phyloP scores from a whole-genome alignment of 495 filamentous ascomycete genomes.

The Annulohypoxylon maeteangense region DNA sequence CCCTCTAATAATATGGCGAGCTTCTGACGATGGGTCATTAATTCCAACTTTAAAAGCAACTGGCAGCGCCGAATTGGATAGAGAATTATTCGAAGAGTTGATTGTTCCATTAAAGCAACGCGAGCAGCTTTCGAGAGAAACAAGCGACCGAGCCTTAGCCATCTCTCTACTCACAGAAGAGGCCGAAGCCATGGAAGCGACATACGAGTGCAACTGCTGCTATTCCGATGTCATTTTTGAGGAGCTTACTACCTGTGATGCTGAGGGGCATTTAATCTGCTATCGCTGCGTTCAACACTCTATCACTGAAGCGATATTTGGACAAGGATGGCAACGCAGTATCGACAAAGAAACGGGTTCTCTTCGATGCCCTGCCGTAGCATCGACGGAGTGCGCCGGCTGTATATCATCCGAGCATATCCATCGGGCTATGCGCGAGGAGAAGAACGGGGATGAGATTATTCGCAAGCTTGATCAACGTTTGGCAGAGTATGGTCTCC shows the following conservation, averaged over 20 bases:
- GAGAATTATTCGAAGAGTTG: slow-evolving; percentile 75
- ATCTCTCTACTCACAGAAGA: slow-evolving; percentile 76
- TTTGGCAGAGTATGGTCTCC: slow-evolving; percentile 74
- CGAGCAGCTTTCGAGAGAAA: slow-evolving; percentile 66
- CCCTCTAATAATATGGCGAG: slow-evolving; percentile 73
- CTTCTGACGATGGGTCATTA: slow-evolving; percentile 57
- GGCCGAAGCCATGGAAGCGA: slow-evolving; percentile 72
- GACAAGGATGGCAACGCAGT: slow-evolving; percentile 88
- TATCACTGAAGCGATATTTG: slow-evolving; percentile 86
- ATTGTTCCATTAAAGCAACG: slow-evolving; percentile 70
- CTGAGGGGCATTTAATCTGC: slow-evolving; percentile 83
- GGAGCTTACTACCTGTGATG: slow-evolving; percentile 78
- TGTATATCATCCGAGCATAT: slow-evolving; percentile 73
- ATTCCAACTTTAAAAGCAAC: slow-evolving; percentile 74
- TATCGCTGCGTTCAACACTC: slow-evolving; percentile 83
- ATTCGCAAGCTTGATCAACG: slow-evolving; percentile 79
- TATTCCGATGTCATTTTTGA: slow-evolving; percentile 82
- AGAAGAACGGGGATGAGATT: slow-evolving; percentile 73
- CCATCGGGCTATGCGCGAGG: slow-evolving; percentile 73
- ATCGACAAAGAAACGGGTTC: slow-evolving; percentile 75
- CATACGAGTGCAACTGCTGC: slow-evolving; percentile 94
- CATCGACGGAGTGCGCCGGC: slow-evolving; percentile 74
- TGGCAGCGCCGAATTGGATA: slow-evolving; percentile 79
- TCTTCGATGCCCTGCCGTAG: slow-evolving; percentile 82
- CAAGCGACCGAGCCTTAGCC: slow-evolving; percentile 71